Evolutionary conservation across 2,329 filamentous ascomycete species (phyloP), one percentile per base, ranked within the genome.

Genomic region (Aspergillus neotritici): DNA sequence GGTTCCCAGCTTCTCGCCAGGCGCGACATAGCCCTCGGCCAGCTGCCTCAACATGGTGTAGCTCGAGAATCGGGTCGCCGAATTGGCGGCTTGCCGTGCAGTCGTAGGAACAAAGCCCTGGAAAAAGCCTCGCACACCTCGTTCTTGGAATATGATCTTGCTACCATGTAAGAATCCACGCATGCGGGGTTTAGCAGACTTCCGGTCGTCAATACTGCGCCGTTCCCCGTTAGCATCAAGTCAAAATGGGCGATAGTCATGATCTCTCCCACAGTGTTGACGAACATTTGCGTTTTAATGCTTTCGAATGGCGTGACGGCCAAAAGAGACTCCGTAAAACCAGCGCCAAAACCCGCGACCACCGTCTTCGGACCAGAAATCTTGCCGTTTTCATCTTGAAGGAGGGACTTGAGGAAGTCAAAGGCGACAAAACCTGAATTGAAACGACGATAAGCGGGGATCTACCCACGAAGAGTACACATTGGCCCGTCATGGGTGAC

Each of bases 281-380:
- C 72, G 41, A 64, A 86, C 78, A 98, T 73, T 55, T 94, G 94
- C 39, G 93, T 98, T 76, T 98, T 98, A 70, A 98, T 96, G 60
- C 87, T 94, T 71, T 98, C 93, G 46, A 94, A 96, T 0, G 93
- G 93, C 29, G 93, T 98, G 29, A 98, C 93, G 9, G 93, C 93
- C 3, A 98, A 72, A 40, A 96, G 71, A 3, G 87, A 94, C 72
- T 98, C 93, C 3, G 91, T 97, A 40, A 94, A 86, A 44, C 93
- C 93, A 7, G 93, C 93, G 46, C 91, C 87, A 61, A 98, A 95
- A 3, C 93, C 93, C 32, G 90, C 90, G 46, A 96, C 79, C 1
- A 97, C 93, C 2, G 91, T 97, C 52, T 84, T 79, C 11, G 91
- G 90, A 0, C 93, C 91, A 4, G 86, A 89, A 33, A 97, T 85